Conservation (phyloP, 176 grass and related monocot species). For the Cenchrus americanus region DNA sequence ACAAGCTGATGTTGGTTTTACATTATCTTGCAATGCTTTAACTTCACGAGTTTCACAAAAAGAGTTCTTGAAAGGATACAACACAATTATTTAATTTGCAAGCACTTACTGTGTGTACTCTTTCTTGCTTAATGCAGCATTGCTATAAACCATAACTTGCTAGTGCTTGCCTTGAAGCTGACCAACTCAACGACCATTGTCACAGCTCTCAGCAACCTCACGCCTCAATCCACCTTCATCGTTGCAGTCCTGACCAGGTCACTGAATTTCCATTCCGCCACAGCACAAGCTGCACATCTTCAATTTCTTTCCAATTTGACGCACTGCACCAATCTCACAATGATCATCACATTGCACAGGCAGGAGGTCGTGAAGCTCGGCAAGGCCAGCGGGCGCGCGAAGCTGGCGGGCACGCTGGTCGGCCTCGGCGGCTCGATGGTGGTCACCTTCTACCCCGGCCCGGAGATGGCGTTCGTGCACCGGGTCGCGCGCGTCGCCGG, state of each 20-base stretch:
- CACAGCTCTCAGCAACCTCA: slow-evolving; percentile 62
- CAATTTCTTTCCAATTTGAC: neutral
- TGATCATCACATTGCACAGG: slow-evolving; percentile 13
- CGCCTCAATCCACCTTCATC: slow-evolving; percentile 61
- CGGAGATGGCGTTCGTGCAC: slow-evolving; percentile 35
- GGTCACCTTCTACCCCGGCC: slow-evolving; percentile 66
- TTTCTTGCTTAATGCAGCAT: slow-evolving; percentile 36
- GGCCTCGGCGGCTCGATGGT: slow-evolving; percentile 61
- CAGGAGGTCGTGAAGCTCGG: slow-evolving; percentile 50
- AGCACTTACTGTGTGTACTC: neutral
- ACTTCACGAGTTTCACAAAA: too few relatives aligned
- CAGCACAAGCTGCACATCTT: too few relatives aligned
- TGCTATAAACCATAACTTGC: slow-evolving; percentile 49
- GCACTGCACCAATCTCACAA: neutral
- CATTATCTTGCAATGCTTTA: too few relatives aligned
- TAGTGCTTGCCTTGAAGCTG: slow-evolving; percentile 58
- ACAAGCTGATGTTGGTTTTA: too few relatives aligned
- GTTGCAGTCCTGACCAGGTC: slow-evolving; percentile 58
- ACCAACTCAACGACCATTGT: slow-evolving; percentile 55
- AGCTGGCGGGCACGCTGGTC: slow-evolving; percentile 54
- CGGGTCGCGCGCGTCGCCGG: neutral
- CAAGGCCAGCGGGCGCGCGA: slow-evolving; percentile 47
- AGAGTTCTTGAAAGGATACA: too few relatives aligned
- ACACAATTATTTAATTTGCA: neutral
- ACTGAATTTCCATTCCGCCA: neutral